Base-by-base conservation (phyloP, 2,329 filamentous ascomycete species). In the Xylariaceae sp. region DNA sequence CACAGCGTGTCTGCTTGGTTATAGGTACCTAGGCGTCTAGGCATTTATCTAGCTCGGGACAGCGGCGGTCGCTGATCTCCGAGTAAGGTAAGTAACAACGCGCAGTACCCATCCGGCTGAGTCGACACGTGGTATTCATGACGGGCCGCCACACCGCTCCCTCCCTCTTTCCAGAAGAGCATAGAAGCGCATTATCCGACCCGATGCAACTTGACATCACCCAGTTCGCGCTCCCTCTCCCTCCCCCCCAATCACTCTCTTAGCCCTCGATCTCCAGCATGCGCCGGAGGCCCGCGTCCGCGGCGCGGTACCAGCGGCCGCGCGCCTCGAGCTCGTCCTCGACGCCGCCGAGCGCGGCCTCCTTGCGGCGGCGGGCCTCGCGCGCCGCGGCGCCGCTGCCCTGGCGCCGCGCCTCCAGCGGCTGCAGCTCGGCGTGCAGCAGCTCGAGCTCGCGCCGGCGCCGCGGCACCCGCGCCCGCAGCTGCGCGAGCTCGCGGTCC, bases 261-360 rank as follows among this genome's bases (percentile, higher is more conserved):
- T 32, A 52, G 13, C 31, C 19, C 9, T 44, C 38, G 13, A 77
- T 63, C 43, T 78, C 75, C 45, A 87, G 52, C 59, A 83, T 75
- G 38, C 72, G 67, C 50, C 63, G 75, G 55, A 88, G 55, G 10
- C 67, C 70, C 7, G 64, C 61, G 51, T 87, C 82, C n/a, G 75
- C 77, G 13, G 78, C 79, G 44, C 75, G 72, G 60, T 79, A 77
- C 84, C 84, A 90, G 44, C 83, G 67, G 5, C 80, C 84, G 46
- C 77, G 71, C 57, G 84, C 80, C 55, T 89, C 84, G 19, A 88
- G 56, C 49, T 89, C 82, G 47, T 87, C 83, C 12, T 75, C 75
- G 26, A 77, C 73, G 5, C 79, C 80, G 5, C 76, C 75, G 6
- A 79, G 61, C 7, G 77, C 70, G 9, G 70, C 70, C 49, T 86